A percentile compares a stretch with the other conserved stretches of the same genome.
phyloP scores from a whole-genome alignment of 225 moss, liverwort and hornwort species.

The Sphagnum contortum region DNA sequence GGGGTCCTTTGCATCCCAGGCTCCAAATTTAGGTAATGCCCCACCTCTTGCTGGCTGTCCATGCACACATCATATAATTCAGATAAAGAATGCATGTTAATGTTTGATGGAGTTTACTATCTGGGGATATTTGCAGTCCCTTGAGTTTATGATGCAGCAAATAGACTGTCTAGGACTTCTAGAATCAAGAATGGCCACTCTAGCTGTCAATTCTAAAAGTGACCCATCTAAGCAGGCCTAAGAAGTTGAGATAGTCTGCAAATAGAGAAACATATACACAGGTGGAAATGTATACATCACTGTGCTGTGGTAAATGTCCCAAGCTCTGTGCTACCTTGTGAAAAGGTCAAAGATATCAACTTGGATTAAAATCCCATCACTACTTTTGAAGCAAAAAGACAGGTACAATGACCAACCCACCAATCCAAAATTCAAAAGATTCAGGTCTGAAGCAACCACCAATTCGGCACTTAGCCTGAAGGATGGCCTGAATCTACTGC shows the following conservation, averaged over 20 bases:
- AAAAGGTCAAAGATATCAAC: background rate
- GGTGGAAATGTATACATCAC: no score
- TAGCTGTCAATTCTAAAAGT: no score
- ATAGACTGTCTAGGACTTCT: background rate
- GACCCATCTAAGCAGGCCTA: no score
- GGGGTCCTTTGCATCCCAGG: conserved; percentile 57
- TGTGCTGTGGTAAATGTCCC: background rate
- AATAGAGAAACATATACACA: no score
- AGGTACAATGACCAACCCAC: background rate
- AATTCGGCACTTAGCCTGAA: no score
- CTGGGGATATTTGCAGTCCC: background rate
- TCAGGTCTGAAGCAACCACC: no score
- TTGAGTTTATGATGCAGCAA: background rate
- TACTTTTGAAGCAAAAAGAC: no score
- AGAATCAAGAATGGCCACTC: background rate
- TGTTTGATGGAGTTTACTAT: conserved; percentile 1
- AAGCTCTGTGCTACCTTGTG: background rate
- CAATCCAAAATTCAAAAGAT: background rate
- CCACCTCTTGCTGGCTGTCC: conserved; percentile 49
- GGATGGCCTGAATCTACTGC: no score
- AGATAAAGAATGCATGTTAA: background rate
- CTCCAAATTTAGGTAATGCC: conserved; percentile 56
- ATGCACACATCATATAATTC: background rate
- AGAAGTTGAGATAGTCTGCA: no score
- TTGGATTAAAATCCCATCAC: background rate